Percentiles rank a stretch among this genome's conserved stretches.
Evolutionary conservation across 306 rosid species (phyloP).

Genomic region (Pyrus bretschneideri): DNA sequence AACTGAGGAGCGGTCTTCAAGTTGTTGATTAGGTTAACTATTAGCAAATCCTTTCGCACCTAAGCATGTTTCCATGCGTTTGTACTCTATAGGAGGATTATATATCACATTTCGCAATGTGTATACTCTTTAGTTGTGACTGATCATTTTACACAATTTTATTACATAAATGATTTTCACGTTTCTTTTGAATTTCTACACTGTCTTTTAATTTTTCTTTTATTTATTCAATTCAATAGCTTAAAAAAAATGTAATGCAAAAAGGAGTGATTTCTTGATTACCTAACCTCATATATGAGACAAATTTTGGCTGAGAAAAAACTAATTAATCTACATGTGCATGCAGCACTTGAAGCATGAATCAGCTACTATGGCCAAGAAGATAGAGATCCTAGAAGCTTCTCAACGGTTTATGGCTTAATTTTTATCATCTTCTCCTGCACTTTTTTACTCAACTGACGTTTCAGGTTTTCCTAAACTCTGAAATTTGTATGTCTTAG

Average conservation of each 20-base stretch:
- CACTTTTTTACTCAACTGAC: neutral
- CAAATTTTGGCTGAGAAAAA: neutral
- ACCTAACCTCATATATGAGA: neutral
- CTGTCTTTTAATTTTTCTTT: neutral
- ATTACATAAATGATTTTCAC: neutral
- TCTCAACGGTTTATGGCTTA: constrained; percentile 39
- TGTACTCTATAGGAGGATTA: neutral
- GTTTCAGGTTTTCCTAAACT: neutral
- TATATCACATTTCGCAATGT: neutral
- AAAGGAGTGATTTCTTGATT: too few species aligned
- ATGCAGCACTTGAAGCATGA: constrained; percentile 55
- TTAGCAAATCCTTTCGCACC: neutral
- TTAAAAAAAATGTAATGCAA: too few species aligned
- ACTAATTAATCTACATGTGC: neutral
- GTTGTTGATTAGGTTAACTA: neutral
- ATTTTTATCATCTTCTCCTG: neutral
- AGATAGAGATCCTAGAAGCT: constrained; percentile 48
- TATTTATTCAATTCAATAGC: too few species aligned
- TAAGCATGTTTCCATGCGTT: neutral
- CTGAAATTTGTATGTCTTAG: constrained; percentile 24
- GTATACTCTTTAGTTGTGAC: neutral
- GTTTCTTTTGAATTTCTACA: too few species aligned
- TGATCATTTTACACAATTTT: neutral
- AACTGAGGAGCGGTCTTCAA: neutral
- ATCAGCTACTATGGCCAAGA: constrained; percentile 26